Conservation (phyloP, 2,329 filamentous ascomycete species). For the Cucurbitaria berberidis region DNA sequence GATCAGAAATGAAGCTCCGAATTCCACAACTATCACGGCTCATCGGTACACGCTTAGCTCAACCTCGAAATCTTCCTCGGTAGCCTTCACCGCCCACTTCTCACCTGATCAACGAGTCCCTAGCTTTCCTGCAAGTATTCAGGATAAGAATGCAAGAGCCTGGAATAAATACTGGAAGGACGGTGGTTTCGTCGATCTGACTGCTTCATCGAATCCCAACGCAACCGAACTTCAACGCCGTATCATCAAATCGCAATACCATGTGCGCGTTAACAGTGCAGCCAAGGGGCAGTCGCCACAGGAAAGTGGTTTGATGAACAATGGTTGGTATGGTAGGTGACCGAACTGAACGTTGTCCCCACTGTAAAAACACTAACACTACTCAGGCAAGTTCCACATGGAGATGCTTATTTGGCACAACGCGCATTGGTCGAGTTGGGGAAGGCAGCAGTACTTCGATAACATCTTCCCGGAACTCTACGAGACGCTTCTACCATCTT, state of each 20-base stretch:
- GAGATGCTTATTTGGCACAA: conserved; percentile 62
- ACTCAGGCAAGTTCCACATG: conserved; percentile 55
- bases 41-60: conserved; percentile 31
- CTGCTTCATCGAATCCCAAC: conserved; percentile 47
- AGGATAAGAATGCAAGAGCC: conserved; percentile 45
- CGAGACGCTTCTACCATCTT: conserved; percentile 50
- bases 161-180: conserved; percentile 58
- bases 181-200: conserved; percentile 60
- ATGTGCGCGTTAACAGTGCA: conserved; percentile 60
- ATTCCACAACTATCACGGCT: conserved; percentile 49
- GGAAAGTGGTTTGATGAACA: conserved; percentile 56
- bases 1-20: conserved; percentile 46
- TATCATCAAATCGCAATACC: conserved; percentile 60
- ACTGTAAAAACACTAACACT: background rate
- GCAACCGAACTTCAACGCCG: conserved; percentile 59
- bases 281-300: conserved; percentile 56
- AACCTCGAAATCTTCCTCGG: conserved; percentile 3
- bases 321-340: conserved; percentile 60
- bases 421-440: conserved; percentile 58
- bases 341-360: background rate
- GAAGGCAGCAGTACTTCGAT: conserved; percentile 52
- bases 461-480: conserved; percentile 56
- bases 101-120: conserved; percentile 31
- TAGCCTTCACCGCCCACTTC: conserved; percentile 33
- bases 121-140: conserved; percentile 28